Conservation (phyloP, 208 protist species). For the Leishmania tarentolae region DNA sequence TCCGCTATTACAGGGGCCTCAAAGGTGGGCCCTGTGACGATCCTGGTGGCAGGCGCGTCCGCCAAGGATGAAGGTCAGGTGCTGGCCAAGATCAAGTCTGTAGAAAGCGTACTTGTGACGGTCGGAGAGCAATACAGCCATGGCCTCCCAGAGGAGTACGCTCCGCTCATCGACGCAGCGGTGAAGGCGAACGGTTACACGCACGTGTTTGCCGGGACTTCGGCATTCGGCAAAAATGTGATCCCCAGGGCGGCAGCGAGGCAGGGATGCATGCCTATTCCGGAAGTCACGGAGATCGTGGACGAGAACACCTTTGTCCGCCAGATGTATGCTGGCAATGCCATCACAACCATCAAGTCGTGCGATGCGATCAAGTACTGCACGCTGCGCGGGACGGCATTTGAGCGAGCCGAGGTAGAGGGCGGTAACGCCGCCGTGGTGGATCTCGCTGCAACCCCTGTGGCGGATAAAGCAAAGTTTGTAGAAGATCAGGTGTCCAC, state of each 20-base stretch:
- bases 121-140: conserved; percentile 78
- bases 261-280: conserved; percentile 91
- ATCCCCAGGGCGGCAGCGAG: conserved; percentile 93
- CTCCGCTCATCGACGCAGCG: conserved; percentile 56
- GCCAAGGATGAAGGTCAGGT: conserved; percentile 39
- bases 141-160: conserved; percentile 84
- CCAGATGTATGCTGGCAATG: conserved; percentile 98
- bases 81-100: conserved; percentile 77
- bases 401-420: conserved; percentile 59
- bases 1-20: conserved; percentile 88
- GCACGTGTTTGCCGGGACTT: conserved; percentile 94
- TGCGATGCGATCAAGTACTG: conserved; percentile 92
- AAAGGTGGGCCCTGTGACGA: conserved; percentile 82
- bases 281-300: conserved; percentile 93
- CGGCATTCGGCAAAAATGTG: conserved; percentile 95
- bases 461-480: conserved; percentile 48
- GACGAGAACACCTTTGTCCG: conserved; percentile 95
- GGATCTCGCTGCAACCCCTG: conserved; percentile 42
- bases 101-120: conserved; percentile 74
- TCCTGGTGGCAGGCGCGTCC: conserved; percentile 77
- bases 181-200: conserved; percentile 78
- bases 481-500: conserved; percentile 51
- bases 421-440: conserved; percentile 45
- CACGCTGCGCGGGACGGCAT: conserved; percentile 94
- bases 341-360: conserved; percentile 94